Evolutionary conservation across 164 flowering plant species (phyloP).

Genomic region (Macadamia integrifolia): DNA sequence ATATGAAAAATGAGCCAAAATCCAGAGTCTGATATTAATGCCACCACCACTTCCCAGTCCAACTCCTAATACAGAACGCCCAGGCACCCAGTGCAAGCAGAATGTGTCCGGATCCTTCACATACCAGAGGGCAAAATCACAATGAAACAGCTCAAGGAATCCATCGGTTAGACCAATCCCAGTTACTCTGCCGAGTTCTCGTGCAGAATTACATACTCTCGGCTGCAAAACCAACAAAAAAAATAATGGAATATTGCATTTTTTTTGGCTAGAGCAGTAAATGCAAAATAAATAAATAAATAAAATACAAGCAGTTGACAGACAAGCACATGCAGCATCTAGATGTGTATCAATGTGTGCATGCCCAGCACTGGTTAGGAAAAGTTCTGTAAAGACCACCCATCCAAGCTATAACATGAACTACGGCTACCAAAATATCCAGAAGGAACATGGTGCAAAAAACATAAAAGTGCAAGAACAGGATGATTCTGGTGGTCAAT

Average conservation of each 20-base stretch:
- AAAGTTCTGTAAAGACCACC: no score
- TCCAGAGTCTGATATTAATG: background rate
- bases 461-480: background rate
- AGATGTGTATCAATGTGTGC: no score
- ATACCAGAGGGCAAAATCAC: background rate
- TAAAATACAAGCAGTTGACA: no score
- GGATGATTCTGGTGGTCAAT: no score
- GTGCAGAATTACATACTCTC: slow-evolving; percentile 45
- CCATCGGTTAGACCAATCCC: background rate
- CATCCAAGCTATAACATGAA: no score
- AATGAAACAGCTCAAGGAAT: background rate
- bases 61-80: background rate
- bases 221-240: slow-evolving; percentile 13
- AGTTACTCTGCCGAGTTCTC: slow-evolving; percentile 36
- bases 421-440: no score
- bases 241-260: no score
- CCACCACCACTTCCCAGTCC: background rate
- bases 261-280: background rate
- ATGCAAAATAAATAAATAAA: no score
- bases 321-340: no score
- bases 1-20: background rate
- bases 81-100: slow-evolving; percentile 2
- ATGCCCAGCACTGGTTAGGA: no score
- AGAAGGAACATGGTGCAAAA: background rate
- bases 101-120: background rate